phyloP scores from a whole-genome alignment of 169 alveolate species.

The Theileria equi region DNA sequence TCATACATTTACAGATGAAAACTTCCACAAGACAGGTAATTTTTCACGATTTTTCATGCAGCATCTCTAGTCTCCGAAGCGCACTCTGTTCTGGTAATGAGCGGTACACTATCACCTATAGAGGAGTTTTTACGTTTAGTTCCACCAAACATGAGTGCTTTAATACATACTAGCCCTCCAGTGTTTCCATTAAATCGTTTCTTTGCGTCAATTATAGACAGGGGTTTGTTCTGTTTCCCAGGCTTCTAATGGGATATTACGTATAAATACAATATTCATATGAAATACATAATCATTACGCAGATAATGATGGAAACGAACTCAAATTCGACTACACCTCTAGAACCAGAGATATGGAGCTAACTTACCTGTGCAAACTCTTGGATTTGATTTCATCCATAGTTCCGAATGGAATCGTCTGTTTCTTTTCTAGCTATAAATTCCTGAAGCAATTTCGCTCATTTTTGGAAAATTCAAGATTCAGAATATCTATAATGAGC shows the following conservation, averaged over 20 bases:
- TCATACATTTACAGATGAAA: constrained; percentile 2
- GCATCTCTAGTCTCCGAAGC: constrained; percentile 20
- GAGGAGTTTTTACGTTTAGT: constrained; percentile 40
- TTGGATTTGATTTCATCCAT: constrained; percentile 6
- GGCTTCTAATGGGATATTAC: neutral
- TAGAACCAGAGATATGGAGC: constrained; percentile 17
- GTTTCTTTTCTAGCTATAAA: constrained; percentile 47
- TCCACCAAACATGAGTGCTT: constrained; percentile 23
- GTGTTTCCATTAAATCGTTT: constrained; percentile 34
- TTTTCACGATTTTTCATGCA: neutral
- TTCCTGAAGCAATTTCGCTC: constrained; percentile 18
- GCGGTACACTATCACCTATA: constrained; percentile 63
- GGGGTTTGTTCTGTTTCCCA: constrained; percentile 12
- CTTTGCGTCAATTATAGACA: constrained; percentile 21
- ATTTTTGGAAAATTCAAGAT: constrained; percentile 21
- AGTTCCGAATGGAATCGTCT: constrained; percentile 57
- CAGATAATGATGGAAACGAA: constrained; percentile 31
- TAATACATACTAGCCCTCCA: constrained; percentile 44
- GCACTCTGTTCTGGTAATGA: constrained; percentile 48
- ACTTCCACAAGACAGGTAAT: constrained; percentile 26
- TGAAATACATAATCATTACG: neutral
- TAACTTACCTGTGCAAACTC: constrained; percentile 28
- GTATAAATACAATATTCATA: neutral
- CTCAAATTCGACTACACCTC: constrained; percentile 36
- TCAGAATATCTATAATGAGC: neutral